These are phyloP conservation scores for Solanum appendiculatum DNA, from an alignment of 257 asterid species.

Conservation along the genomic window DNA sequence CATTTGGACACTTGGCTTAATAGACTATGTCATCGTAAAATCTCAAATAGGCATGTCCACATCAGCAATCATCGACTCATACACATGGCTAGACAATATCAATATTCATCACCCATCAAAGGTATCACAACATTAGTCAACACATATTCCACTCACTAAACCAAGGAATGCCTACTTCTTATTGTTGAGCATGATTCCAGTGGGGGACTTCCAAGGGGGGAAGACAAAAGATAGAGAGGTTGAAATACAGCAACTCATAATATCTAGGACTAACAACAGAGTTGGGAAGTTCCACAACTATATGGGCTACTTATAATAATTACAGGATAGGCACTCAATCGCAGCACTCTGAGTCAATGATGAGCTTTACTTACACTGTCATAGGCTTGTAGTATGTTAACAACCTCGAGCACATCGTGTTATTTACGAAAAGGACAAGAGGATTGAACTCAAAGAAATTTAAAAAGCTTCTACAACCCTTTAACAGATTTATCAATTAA, in stretches of 20 bases:
- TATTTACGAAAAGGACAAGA: neutral
- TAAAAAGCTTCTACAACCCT: neutral
- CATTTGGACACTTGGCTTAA: neutral
- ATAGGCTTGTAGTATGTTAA: neutral
- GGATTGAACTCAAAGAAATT: neutral
- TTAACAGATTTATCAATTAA: neutral
- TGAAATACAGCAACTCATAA: neutral
- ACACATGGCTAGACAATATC: neutral
- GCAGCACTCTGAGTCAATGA: neutral
- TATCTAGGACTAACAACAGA: neutral
- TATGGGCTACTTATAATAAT: neutral
- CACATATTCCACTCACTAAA: neutral
- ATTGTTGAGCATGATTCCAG: neutral
- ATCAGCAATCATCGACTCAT: neutral
- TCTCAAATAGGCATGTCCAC: neutral
- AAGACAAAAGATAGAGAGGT: neutral
- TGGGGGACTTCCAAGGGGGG: neutral
- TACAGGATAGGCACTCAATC: neutral
- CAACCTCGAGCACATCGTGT: neutral
- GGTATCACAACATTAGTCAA: neutral
- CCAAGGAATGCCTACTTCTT: neutral
- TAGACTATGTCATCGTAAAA: neutral
- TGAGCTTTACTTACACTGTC: neutral
- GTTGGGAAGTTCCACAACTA: neutral
- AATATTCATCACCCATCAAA: neutral